phyloP scores from a whole-genome alignment of 768 basidiomycete species.

The Imleria badia region DNA sequence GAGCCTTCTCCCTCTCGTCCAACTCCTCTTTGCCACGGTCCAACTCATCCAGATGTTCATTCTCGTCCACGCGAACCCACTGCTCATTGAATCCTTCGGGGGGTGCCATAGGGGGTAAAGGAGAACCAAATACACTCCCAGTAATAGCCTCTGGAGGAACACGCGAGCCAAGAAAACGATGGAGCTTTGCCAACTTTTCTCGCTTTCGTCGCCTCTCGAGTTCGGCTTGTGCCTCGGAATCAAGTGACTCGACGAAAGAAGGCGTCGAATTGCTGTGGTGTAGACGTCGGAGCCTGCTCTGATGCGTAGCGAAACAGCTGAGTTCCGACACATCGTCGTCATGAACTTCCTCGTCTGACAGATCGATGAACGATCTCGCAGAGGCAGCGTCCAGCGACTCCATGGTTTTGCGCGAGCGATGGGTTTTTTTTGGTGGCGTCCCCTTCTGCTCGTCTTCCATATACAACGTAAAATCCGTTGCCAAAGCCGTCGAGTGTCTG shows the following conservation, averaged over 20 bases:
- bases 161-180: conserved; percentile 82
- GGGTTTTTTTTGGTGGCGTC: background rate
- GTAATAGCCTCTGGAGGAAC: conserved; percentile 71
- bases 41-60: conserved; percentile 47
- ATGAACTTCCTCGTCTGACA: conserved; percentile 58
- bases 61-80: conserved; percentile 50
- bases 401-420: conserved; percentile 5
- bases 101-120: conserved; percentile 32
- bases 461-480: conserved; percentile 40
- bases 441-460: conserved; percentile 9
- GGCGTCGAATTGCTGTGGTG: conserved; percentile 40
- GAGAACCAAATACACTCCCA: conserved; percentile 37
- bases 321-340: conserved; percentile 35
- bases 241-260: conserved; percentile 49
- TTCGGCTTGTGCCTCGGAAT: conserved; percentile 55
- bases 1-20: conserved; percentile 69
- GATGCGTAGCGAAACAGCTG: conserved; percentile 29
- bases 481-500: conserved; percentile 57
- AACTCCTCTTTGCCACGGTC: conserved; percentile 72
- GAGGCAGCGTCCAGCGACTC: conserved; percentile 26
- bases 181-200: conserved; percentile 75
- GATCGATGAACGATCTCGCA: conserved; percentile 55
- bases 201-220: conserved; percentile 67
- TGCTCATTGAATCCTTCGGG: conserved; percentile 35
- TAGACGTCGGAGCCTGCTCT: conserved; percentile 21